Conservation (phyloP, 805 yeast genomes). For the Sungouiozyma ichnusensis region DNA sequence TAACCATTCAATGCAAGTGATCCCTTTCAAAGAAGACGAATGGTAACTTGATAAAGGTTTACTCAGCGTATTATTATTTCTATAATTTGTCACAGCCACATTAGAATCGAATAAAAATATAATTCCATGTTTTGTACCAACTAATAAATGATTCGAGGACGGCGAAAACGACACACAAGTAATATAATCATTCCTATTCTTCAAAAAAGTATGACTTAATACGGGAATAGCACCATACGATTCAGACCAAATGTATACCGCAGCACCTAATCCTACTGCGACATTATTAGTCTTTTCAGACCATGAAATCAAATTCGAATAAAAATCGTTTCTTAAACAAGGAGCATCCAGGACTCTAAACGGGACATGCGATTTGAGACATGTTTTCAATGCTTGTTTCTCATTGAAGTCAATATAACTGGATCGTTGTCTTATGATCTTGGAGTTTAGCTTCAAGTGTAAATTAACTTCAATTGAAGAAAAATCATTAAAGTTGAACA, state of each 20-base stretch:
- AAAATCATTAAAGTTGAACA: neutral
- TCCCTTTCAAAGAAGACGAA: conserved; percentile 30
- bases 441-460: neutral
- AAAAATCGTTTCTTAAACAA: conserved; percentile 63
- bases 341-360: conserved; percentile 58
- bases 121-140: conserved; percentile 51
- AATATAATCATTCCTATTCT: conserved; percentile 30
- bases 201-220: conserved; percentile 30
- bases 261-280: conserved; percentile 55
- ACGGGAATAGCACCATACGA: conserved; percentile 35
- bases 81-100: conserved; percentile 7
- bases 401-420: neutral
- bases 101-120: conserved; percentile 37
- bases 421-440: neutral
- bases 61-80: neutral
- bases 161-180: conserved; percentile 51
- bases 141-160: conserved; percentile 35
- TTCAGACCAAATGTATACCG: conserved; percentile 56
- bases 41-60: conserved; percentile 14
- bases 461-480: neutral
- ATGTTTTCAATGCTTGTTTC: conserved; percentile 16
- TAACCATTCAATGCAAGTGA: conserved; percentile 56
- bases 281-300: conserved; percentile 39
- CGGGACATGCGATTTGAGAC: conserved; percentile 32
- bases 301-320: conserved; percentile 70